Evolutionary conservation across 768 basidiomycete species (phyloP), one percentile per base, ranked within the genome.

Genomic region (Dacryopinax spathularia): DNA sequence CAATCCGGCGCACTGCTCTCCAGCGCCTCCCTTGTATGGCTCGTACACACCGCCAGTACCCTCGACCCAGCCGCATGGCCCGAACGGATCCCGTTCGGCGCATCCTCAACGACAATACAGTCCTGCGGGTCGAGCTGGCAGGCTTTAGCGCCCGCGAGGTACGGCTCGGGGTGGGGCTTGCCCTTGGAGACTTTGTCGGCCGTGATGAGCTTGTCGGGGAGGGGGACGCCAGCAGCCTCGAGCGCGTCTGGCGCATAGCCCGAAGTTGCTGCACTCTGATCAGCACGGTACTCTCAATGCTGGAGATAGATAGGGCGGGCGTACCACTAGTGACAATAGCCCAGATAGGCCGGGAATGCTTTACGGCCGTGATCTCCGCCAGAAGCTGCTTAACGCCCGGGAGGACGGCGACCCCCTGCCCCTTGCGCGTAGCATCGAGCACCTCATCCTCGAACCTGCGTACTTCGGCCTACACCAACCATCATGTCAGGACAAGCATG

Each of bases 111-210:
- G 7, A 95, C 92, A 64, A 95, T 60, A 84, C 87, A 91, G 60
- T 82, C 81, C 22, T 72, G 73, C 1, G 84, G 77, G 59, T 84
- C 76, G 25, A 81, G 78, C n/a, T 75, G 77, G 64, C 86, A 81
- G 65, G 78, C 78, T 62, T 74, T 68, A 22, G 91, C 90, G 12
- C 91, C 91, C 0, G 83, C 82, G 15, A 92, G 75, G 74, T 94
- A 96, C 22, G 93, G 93, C 34, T 82, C 89, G 0, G 92, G 91
- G 69, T 86, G 80, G n/a, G 92, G 92, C 75, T 94, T 94, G 44
- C 91, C 91, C 60, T 83, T 74, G 13, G 72, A 72, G 2, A 87
- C 86, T 66, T 92, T 87, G 73, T 86, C 82, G 6, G 87, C 84
- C 1, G 89, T 91, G 68, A 93, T 81, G 61, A 87, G 77, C 16